Evolutionary conservation across 2,329 filamentous ascomycete species (phyloP), one percentile per base, ranked within the genome.

Genomic region (Clathrospora elynae): DNA sequence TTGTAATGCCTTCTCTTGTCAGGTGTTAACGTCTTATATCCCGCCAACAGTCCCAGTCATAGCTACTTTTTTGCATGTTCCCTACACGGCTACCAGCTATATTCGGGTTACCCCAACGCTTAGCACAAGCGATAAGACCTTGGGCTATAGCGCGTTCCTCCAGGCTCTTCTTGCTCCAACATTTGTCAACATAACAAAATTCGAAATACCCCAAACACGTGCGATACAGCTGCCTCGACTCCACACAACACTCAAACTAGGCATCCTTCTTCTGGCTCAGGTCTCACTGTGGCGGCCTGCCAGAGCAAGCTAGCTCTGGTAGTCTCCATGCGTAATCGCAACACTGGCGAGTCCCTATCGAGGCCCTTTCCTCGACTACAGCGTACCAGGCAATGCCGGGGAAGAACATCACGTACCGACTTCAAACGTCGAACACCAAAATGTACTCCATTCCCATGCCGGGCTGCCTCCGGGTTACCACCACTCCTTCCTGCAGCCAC

Each of bases 241-340:
- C 62, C 58, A 53, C 58, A 58, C 59, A 55, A 45, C 38, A 61
- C 59, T 61, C 64, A 64, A 65, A 64, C 65, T 59, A 63, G 53
- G 58, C 53, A 61, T 62, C 60, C 64, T 62, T 66, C 69, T 66
- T 68, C 64, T 66, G 68, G 68, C 66, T 66, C 69, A 67, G 68
- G 68, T 71, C 70, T 71, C 59, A 71, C 64, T 60, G 63, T 64
- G 68, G 72, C 70, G 64, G 69, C 68, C 71, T 75, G 72, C 72
- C 71, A 73, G 73, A 74, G 73, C 71, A 67, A 70, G 64, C 59
- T 70, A 69, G 72, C 73, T 75, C 73, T 74, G 72, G 74, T 73
- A 75, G 73, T 72, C 71, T 74, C 69, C 67, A 75, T 74, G 71
- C 72, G 71, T 70, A 72, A 66, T 73, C 64, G 73, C 73, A 74